A percentile compares a stretch with the other conserved stretches of the same genome.
Conservation (phyloP, 2,329 filamentous ascomycete species). For the Stromatinia cepivora region DNA sequence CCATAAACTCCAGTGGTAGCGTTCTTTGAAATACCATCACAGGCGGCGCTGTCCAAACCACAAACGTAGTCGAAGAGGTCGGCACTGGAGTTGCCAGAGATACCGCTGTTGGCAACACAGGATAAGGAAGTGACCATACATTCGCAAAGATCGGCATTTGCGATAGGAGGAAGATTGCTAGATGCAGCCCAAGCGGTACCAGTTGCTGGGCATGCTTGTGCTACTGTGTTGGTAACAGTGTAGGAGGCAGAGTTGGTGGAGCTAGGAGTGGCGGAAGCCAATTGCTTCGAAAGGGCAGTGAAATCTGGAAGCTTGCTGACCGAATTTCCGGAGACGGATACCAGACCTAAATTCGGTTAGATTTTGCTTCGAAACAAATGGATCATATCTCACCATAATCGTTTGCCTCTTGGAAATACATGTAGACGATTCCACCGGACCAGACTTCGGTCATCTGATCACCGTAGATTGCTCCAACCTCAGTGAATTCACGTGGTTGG, state of each 20-base stretch:
- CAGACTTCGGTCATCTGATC: conserved; percentile 80
- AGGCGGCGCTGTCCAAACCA: conserved; percentile 56
- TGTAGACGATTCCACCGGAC: conserved; percentile 97
- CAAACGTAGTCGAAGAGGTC: conserved; percentile 76
- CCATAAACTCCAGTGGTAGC: conserved; percentile 69
- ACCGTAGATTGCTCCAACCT: conserved; percentile 80
- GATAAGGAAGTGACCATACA: conserved; percentile 79
- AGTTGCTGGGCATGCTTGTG: conserved; percentile 68
- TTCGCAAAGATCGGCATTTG: conserved; percentile 74
- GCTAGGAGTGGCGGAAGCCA: conserved; percentile 66
- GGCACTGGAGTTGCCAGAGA: conserved; percentile 60
- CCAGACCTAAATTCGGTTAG: conserved; percentile 57
- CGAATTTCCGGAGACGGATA: conserved; percentile 57
- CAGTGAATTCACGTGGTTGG: conserved; percentile 73
- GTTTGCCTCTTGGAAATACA: conserved; percentile 93
- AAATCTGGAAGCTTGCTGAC: conserved; percentile 75
- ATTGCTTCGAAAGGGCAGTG: conserved; percentile 66
- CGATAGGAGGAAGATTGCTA: conserved; percentile 73
- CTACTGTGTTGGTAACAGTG: conserved; percentile 68
- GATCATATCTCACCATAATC: conserved; percentile 65
- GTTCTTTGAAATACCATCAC: conserved; percentile 68
- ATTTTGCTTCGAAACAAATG: not conserved
- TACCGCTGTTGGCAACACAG: conserved; percentile 64
- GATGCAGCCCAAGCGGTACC: conserved; percentile 67
- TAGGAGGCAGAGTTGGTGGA: conserved; percentile 68